Conservation (phyloP, 331 rosid species). For the Acacia pycnantha region DNA sequence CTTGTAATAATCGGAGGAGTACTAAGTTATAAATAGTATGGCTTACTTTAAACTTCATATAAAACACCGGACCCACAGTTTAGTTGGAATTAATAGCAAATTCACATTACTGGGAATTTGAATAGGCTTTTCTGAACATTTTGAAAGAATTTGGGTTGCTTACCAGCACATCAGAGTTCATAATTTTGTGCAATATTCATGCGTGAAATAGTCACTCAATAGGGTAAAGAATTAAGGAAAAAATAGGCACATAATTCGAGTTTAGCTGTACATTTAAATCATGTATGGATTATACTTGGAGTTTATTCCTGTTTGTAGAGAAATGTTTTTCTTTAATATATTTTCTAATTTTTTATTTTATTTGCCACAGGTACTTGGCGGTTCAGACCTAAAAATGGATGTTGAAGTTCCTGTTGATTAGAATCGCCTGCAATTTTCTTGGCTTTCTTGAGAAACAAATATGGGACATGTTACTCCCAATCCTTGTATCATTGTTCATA, state of each 20-base stretch:
- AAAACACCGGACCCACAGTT: not conserved
- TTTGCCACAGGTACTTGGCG: constrained; percentile 66
- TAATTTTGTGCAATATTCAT: not conserved
- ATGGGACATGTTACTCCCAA: constrained; percentile 16
- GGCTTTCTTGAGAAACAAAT: constrained; percentile 16
- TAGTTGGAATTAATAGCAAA: not conserved
- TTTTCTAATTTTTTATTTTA: constrained; percentile 7
- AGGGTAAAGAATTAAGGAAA: not conserved
- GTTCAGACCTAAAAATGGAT: constrained; percentile 72
- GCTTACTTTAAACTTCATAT: not conserved
- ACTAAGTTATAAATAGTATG: too few relatives aligned
- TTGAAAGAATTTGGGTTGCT: constrained; percentile 1
- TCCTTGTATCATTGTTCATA: constrained; percentile 34
- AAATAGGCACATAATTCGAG: not conserved
- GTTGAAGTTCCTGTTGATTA: constrained; percentile 87
- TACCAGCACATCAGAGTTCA: not conserved
- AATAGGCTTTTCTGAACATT: not conserved
- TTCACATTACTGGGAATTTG: not conserved
- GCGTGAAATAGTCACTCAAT: constrained; percentile 6
- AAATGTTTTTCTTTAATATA: not conserved
- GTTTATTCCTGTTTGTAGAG: not conserved
- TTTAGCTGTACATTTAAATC: not conserved
- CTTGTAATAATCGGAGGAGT: not conserved
- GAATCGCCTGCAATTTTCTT: constrained; percentile 18
- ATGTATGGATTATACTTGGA: not conserved